Percentiles rank a stretch among this genome's conserved stretches.
phyloP scores from a whole-genome alignment of 768 basidiomycete species.

The Russula griseocarnosa region DNA sequence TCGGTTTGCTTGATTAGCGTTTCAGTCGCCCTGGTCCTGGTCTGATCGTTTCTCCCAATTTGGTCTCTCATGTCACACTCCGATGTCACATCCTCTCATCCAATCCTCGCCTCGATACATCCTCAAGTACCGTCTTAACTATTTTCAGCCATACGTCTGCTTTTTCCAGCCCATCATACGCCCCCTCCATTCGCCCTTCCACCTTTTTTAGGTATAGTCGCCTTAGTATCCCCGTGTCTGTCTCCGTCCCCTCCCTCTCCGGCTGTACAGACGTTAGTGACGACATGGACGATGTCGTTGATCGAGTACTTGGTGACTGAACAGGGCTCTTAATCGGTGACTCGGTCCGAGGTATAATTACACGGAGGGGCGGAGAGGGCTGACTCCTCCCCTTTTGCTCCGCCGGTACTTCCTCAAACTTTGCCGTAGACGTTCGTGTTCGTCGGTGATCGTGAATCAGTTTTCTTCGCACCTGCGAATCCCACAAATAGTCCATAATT shows the following conservation, averaged over 20 bases:
- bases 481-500: not conserved
- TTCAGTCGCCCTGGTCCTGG: constrained; percentile 24
- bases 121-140: constrained; percentile 58
- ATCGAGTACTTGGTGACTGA: constrained; percentile 34
- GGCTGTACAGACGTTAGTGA: constrained; percentile 51
- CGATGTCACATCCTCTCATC: constrained; percentile 32
- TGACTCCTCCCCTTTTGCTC: not conserved
- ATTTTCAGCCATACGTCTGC: constrained; percentile 57
- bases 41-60: constrained; percentile 24
- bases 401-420: not conserved
- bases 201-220: constrained; percentile 63
- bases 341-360: constrained; percentile 20
- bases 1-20: constrained; percentile 23
- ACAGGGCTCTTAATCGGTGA: constrained; percentile 1
- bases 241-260: constrained; percentile 56
- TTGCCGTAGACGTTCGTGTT: not conserved
- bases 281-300: constrained; percentile 44
- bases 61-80: constrained; percentile 14
- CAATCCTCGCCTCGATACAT: constrained; percentile 29
- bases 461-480: constrained; percentile 13
- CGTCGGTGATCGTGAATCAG: constrained; percentile 20
- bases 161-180: constrained; percentile 62
- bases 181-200: constrained; percentile 50
- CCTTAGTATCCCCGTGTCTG: constrained; percentile 39
- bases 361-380: constrained; percentile 11